Conservation (phyloP, 257 asterid species). For the Solanum appendiculatum region DNA sequence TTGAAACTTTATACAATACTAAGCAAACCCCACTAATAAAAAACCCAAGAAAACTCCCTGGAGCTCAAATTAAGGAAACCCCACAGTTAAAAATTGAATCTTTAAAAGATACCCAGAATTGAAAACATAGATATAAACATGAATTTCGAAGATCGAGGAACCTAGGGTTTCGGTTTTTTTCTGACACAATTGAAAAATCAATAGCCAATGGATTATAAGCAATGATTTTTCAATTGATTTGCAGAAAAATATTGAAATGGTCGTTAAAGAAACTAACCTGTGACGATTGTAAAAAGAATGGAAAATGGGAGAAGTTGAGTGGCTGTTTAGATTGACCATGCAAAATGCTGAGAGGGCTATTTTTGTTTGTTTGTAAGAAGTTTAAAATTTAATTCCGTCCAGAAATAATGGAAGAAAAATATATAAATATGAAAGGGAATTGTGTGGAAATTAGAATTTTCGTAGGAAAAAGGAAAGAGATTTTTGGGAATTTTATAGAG, state of each 20-base stretch:
- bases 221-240: neutral
- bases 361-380: neutral
- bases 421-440: neutral
- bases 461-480: neutral
- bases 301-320: neutral
- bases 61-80: slow-evolving; percentile 22
- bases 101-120: neutral
- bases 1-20: neutral
- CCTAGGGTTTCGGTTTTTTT: slow-evolving; percentile 24
- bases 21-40: neutral
- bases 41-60: slow-evolving; percentile 2
- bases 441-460: neutral
- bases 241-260: neutral
- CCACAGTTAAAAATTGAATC: neutral
- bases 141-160: slow-evolving; percentile 25
- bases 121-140: neutral
- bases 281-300: neutral
- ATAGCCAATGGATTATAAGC: neutral
- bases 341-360: neutral
- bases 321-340: slow-evolving; percentile 1
- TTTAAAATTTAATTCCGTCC: neutral
- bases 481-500: neutral
- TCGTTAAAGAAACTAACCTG: slow-evolving; percentile 22
- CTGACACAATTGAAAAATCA: slow-evolving; percentile 11
- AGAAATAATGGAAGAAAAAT: neutral